These are phyloP conservation scores for Yarrowia keelungensis DNA, from an alignment of 805 yeast species.

Conservation along the genomic window DNA sequence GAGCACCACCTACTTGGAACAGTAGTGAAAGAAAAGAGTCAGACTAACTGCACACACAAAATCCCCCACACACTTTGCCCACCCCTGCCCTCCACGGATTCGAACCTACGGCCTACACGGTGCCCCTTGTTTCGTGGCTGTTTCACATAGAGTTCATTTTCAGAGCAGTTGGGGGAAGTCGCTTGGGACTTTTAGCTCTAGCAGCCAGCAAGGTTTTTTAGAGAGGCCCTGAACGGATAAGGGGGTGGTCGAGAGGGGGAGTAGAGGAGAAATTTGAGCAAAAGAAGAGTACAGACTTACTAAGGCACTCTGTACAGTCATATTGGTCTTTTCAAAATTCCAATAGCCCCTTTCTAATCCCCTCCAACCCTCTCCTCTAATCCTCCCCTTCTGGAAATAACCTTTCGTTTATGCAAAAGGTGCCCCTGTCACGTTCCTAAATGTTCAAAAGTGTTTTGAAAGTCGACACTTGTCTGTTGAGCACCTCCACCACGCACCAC, in stretches of 20 bases:
- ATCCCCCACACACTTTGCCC: too few species aligned
- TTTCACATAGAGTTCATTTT: conserved; percentile 20
- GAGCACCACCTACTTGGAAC: too few species aligned
- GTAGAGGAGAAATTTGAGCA: too few species aligned
- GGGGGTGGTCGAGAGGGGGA: too few species aligned
- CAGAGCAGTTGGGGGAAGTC: conserved; percentile 19
- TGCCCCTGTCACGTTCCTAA: conserved; percentile 36
- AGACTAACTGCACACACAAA: too few species aligned
- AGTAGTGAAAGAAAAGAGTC: too few species aligned
- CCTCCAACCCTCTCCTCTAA: not conserved
- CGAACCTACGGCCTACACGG: too few species aligned
- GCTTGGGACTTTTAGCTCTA: conserved; percentile 10
- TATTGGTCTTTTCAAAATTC: not conserved
- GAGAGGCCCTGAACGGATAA: not conserved
- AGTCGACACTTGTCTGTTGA: not conserved
- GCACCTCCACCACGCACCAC: not conserved
- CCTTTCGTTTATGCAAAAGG: conserved; percentile 28
- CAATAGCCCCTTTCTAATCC: not conserved
- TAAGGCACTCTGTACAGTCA: too few species aligned
- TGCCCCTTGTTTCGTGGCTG: conserved; percentile 34
- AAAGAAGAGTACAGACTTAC: too few species aligned
- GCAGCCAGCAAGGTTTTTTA: conserved; percentile 26
- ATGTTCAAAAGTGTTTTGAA: not conserved
- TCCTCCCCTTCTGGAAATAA: not conserved
- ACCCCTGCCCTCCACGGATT: too few species aligned